Conservation (phyloP, 805 yeast genomes). For the Wickerhamiella cacticola region DNA sequence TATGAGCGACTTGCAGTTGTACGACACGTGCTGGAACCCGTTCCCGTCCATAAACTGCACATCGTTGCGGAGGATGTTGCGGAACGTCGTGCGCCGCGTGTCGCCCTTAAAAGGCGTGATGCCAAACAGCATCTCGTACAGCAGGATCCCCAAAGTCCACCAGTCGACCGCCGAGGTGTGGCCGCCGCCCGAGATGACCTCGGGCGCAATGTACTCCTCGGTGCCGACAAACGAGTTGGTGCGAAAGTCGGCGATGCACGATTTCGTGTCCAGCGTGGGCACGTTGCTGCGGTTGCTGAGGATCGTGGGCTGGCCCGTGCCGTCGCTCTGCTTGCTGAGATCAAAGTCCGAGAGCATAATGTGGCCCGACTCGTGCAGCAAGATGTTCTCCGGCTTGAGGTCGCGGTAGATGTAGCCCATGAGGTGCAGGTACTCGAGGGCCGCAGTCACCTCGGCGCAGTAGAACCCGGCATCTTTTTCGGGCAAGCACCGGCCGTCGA, state of each 20-base stretch:
- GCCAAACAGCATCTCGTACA: constrained; percentile 91
- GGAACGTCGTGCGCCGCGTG: constrained; percentile 78
- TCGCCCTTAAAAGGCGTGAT: constrained; percentile 93
- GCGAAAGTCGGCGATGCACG: constrained; percentile 89
- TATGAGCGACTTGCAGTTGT: constrained; percentile 66
- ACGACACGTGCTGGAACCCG: constrained; percentile 44
- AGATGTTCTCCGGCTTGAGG: constrained; percentile 88
- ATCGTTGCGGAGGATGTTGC: constrained; percentile 73
- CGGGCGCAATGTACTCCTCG: constrained; percentile 97
- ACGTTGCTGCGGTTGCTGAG: constrained; percentile 28
- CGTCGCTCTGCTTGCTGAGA: constrained; percentile 75
- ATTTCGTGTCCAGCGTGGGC: constrained; percentile 74
- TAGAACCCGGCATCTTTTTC: constrained; percentile 88
- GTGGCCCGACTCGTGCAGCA: constrained; percentile 93
- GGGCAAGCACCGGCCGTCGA: constrained; percentile 69
- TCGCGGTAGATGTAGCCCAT: constrained; percentile 98
- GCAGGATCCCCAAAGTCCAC: constrained; percentile 96
- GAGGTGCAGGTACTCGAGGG: constrained; percentile 84
- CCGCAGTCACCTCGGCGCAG: constrained; percentile 95
- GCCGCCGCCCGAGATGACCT: constrained; percentile 92
- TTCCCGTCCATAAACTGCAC: constrained; percentile 60
- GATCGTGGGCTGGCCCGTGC: constrained; percentile 62
- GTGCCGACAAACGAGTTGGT: constrained; percentile 98
- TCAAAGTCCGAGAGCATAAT: constrained; percentile 97
- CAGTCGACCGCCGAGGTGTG: constrained; percentile 98